Evolutionary conservation across 1,139 yeast species (phyloP).

Genomic region (Scheffersomyces parashehatae): DNA sequence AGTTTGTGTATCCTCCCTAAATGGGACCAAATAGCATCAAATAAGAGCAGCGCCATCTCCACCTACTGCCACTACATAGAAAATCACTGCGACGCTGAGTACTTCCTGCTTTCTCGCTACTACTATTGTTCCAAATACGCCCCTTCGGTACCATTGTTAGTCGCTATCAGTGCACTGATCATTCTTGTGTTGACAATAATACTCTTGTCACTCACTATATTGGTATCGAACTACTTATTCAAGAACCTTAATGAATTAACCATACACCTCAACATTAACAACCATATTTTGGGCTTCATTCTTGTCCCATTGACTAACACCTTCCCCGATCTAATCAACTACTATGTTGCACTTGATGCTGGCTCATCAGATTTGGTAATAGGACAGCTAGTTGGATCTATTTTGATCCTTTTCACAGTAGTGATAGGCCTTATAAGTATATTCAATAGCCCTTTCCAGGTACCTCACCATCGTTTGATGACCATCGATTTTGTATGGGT

Average conservation of each 20-base stretch:
- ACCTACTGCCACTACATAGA: conserved; percentile 22
- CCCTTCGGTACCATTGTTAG: conserved; percentile 3
- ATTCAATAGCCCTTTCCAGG: conserved; percentile 24
- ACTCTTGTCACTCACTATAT: conserved; percentile 29
- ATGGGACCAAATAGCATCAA: no score
- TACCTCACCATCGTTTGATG: conserved; percentile 21
- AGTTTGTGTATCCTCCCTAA: no score
- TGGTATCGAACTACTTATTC: conserved; percentile 40
- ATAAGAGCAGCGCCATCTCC: conserved; percentile 1
- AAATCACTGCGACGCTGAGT: conserved; percentile 24
- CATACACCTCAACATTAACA: conserved; percentile 24
- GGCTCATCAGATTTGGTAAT: conserved; percentile 37
- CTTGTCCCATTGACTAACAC: conserved; percentile 43
- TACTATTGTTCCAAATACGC: conserved; percentile 25
- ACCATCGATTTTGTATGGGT: conserved; percentile 37
- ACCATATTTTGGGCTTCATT: conserved; percentile 35
- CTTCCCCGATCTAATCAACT: conserved; percentile 41
- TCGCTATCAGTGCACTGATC: conserved; percentile 17
- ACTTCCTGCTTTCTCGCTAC: conserved; percentile 25
- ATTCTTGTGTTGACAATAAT: conserved; percentile 18
- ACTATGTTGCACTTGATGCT: conserved; percentile 31
- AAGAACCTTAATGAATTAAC: conserved; percentile 33
- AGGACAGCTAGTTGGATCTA: conserved; percentile 45
- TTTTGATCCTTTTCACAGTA: conserved; percentile 36
- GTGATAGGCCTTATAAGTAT: conserved; percentile 37